Evolutionary conservation across 441 rosid species (phyloP).

Genomic region (Croton laevigatus): DNA sequence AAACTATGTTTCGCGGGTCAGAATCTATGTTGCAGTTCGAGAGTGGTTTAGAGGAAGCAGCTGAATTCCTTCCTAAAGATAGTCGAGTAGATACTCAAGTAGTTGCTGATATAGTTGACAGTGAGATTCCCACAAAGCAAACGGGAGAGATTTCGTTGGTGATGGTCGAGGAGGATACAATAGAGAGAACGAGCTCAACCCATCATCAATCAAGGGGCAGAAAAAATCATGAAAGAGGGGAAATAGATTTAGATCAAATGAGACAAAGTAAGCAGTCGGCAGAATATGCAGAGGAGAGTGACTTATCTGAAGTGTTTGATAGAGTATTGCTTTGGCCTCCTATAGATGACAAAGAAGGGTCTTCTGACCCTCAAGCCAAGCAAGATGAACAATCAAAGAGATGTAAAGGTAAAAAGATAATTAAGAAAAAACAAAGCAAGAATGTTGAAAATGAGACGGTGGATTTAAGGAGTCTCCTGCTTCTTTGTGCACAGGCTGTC

Average conservation of each 20-base stretch:
- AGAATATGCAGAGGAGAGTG: constrained; percentile 39
- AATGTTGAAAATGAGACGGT: constrained; percentile 42
- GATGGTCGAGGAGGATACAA: constrained; percentile 23
- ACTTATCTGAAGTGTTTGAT: constrained; percentile 53
- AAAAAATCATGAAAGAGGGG: constrained; percentile 51
- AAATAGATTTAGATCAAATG: constrained; percentile 42
- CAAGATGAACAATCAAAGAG: constrained; percentile 24
- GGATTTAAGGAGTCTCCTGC: constrained; percentile 61
- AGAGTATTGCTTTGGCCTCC: constrained; percentile 50
- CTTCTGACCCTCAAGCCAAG: constrained; percentile 14
- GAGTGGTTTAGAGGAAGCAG: constrained; percentile 57
- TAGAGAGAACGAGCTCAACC: constrained; percentile 17
- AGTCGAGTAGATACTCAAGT: too few relatives aligned
- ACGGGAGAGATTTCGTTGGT: constrained; percentile 9
- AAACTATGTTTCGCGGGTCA: constrained; percentile 33
- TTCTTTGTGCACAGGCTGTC: constrained; percentile 68
- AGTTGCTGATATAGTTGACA: constrained; percentile 26
- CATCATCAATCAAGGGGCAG: constrained; percentile 35
- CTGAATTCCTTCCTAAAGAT: constrained; percentile 45
- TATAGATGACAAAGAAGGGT: constrained; percentile 15
- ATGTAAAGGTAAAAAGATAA: constrained; percentile 32
- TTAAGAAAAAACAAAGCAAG: constrained; percentile 29
- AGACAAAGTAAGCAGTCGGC: constrained; percentile 61
- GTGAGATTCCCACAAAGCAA: neutral
- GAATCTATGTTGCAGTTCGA: constrained; percentile 49